Evolutionary conservation across 2,329 filamentous ascomycete genomes (phyloP).

Genomic region (Colletotrichum spinosum): DNA sequence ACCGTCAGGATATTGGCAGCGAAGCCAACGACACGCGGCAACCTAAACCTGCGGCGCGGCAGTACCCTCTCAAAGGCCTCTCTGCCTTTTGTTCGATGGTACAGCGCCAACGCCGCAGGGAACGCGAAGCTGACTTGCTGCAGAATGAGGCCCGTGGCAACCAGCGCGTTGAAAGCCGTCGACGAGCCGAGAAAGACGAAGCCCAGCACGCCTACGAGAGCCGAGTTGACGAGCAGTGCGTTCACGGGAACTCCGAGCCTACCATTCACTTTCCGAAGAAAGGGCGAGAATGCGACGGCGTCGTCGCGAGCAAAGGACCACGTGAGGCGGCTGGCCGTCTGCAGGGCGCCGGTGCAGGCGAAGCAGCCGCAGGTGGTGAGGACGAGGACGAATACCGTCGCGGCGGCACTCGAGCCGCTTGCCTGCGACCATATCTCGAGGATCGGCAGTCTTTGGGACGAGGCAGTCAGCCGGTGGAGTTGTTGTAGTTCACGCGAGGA

Average conservation of each 20-base stretch:
- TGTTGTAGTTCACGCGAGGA: too few species aligned
- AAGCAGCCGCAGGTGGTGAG: constrained; percentile 22
- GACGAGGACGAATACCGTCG: constrained; percentile 12
- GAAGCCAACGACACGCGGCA: constrained; percentile 1
- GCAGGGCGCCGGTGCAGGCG: constrained; percentile 24
- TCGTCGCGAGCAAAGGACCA: constrained; percentile 35
- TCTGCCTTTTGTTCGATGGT: constrained; percentile 2
- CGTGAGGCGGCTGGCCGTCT: constrained; percentile 27
- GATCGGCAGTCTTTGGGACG: constrained; percentile 12
- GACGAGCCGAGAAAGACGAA: constrained; percentile 24
- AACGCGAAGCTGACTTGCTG: constrained; percentile 32
- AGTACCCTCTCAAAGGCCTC: constrained; percentile 5
- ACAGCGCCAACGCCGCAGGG: constrained; percentile 15
- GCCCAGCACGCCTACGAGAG: constrained; percentile 7
- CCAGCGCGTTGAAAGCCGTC: constrained; percentile 32
- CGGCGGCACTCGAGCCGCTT: constrained; percentile 2
- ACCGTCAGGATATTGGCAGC: constrained; percentile 19
- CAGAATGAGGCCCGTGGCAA: constrained; percentile 25
- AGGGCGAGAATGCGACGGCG: constrained; percentile 13
- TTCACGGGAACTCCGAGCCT: constrained; percentile 23
- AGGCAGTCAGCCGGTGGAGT: neutral
- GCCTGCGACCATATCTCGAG: constrained; percentile 32
- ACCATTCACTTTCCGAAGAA: constrained; percentile 2
- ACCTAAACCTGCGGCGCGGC: constrained; percentile 3
- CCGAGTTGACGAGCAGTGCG: constrained; percentile 16